phyloP scores from a whole-genome alignment of 2,329 filamentous ascomycete species.

The Claviceps sp. region DNA sequence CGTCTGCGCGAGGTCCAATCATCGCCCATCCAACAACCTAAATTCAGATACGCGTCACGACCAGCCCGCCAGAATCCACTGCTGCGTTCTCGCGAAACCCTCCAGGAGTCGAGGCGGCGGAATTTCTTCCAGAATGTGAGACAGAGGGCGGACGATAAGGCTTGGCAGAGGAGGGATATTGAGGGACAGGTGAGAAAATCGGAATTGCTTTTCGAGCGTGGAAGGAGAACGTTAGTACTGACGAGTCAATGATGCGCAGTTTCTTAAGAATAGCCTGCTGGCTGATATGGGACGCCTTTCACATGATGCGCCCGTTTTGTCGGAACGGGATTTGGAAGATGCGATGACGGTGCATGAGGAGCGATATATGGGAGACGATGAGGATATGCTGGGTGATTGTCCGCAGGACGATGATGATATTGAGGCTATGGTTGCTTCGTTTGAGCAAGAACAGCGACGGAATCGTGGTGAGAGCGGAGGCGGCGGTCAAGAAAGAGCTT shows the following conservation, averaged over 20 bases:
- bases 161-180: conserved; percentile 47
- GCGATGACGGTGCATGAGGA: conserved; percentile 25
- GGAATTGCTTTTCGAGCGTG: not conserved
- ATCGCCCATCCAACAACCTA: conserved; percentile 27
- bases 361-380: conserved; percentile 14
- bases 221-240: not conserved
- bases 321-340: conserved; percentile 39
- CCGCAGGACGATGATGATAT: conserved; percentile 43
- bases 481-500: conserved; percentile 13
- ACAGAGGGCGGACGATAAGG: conserved; percentile 44
- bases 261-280: conserved; percentile 23
- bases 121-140: conserved; percentile 57
- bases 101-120: conserved; percentile 49
- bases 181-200: conserved; percentile 33
- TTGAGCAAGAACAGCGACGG: conserved; percentile 23
- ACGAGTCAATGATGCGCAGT: conserved; percentile 10
- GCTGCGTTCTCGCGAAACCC: conserved; percentile 45
- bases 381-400: conserved; percentile 38
- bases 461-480: conserved; percentile 6
- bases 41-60: conserved; percentile 40
- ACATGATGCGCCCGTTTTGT: conserved; percentile 24
- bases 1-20: conserved; percentile 26
- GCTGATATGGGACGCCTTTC: conserved; percentile 19
- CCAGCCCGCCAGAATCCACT: conserved; percentile 49
- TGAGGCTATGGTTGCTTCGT: conserved; percentile 40